A percentile compares a stretch with the other conserved stretches of the same genome.
Evolutionary conservation across 345 rosid species (phyloP).

Genomic region (Hypericum perforatum): DNA sequence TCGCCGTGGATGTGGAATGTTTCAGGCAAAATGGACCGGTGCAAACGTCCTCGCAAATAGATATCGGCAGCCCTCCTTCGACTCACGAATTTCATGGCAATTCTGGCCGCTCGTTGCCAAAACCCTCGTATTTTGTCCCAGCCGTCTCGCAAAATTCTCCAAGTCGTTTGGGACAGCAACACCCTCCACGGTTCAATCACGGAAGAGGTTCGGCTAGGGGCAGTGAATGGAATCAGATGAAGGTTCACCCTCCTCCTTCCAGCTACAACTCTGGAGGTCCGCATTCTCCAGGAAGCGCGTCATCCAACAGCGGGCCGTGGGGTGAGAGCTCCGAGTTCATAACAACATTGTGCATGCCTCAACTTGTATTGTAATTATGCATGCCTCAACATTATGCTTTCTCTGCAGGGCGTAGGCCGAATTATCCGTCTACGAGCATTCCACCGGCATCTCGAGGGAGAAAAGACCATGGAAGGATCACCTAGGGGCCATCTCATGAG

Average conservation of each 20-base stretch:
- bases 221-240: constrained; percentile 59
- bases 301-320: constrained; percentile 68
- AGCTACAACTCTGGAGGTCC: constrained; percentile 50
- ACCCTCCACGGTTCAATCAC: constrained; percentile 40
- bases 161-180: constrained; percentile 89
- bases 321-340: constrained; percentile 31
- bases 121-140: constrained; percentile 42
- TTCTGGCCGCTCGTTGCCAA: constrained; percentile 45
- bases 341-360: too few species aligned
- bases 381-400: constrained; percentile 11
- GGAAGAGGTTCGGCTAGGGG: constrained; percentile 48
- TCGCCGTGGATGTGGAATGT: neutral
- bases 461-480: constrained; percentile 80
- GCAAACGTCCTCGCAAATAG: constrained; percentile 49
- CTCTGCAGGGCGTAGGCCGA: constrained; percentile 68
- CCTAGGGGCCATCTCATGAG: constrained; percentile 32
- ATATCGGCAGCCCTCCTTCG: constrained; percentile 63
- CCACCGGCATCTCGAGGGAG: constrained; percentile 78
- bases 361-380: neutral
- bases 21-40: constrained; percentile 58
- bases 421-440: constrained; percentile 56
- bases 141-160: constrained; percentile 65
- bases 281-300: constrained; percentile 72
- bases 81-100: constrained; percentile 53
- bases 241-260: constrained; percentile 59